Evolutionary conservation across 352 stramenopile species (phyloP).

Genomic region (Phytophthora pisi): DNA sequence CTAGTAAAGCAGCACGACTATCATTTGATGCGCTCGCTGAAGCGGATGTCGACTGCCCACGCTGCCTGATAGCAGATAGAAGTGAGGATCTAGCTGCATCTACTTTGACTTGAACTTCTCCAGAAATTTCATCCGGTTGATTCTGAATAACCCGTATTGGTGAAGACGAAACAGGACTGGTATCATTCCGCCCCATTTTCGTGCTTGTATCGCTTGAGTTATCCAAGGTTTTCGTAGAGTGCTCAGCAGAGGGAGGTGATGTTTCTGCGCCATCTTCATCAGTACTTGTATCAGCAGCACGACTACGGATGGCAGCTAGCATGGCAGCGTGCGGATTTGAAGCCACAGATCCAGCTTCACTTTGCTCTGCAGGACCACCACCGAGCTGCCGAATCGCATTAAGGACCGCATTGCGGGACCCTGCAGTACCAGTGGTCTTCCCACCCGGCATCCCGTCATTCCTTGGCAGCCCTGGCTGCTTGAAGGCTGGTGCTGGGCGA

Average conservation of each 20-base stretch:
- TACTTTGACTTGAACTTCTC: slow-evolving; percentile 7
- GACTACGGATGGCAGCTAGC: slow-evolving; percentile 28
- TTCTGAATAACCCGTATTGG: slow-evolving; percentile 5
- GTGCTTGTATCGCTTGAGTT: not conserved
- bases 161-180: not conserved
- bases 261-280: slow-evolving; percentile 1
- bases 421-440: not conserved
- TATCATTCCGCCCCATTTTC: not conserved
- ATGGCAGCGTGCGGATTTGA: slow-evolving; percentile 15
- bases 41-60: not conserved
- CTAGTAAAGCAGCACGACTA: slow-evolving; percentile 17
- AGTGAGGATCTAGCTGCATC: slow-evolving; percentile 15
- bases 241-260: slow-evolving; percentile 9
- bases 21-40: not conserved
- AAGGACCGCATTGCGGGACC: slow-evolving; percentile 33
- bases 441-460: slow-evolving; percentile 5
- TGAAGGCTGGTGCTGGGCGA: slow-evolving; percentile 1
- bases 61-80: slow-evolving; percentile 23
- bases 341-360: not conserved
- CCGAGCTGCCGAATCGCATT: slow-evolving; percentile 37
- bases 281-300: not conserved
- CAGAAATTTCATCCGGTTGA: not conserved
- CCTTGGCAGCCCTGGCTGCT: not conserved
- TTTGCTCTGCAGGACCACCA: not conserved
- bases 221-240: not conserved